phyloP scores from a whole-genome alignment of 805 yeast genomes.

The Ogataea methanolica region DNA sequence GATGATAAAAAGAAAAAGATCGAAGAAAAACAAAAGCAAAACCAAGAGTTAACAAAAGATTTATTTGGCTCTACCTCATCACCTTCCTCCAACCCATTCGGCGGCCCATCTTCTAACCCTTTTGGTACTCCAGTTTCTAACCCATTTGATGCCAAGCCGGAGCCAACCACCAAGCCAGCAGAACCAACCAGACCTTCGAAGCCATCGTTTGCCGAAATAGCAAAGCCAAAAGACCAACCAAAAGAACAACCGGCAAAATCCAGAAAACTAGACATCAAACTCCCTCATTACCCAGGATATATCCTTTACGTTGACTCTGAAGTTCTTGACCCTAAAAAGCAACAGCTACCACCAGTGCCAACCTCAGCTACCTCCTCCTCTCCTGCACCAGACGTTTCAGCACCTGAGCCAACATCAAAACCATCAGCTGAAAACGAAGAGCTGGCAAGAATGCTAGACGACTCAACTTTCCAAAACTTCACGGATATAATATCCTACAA shows the following conservation, averaged over 20 bases:
- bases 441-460: slow-evolving; percentile 57
- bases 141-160: slow-evolving; percentile 11
- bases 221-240: slow-evolving; percentile 22
- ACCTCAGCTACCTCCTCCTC: slow-evolving; percentile 24
- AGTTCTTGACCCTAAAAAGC: slow-evolving; percentile 45
- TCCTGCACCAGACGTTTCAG: slow-evolving; percentile 4
- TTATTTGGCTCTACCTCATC: slow-evolving; percentile 18
- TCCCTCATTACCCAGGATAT: slow-evolving; percentile 59
- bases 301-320: slow-evolving; percentile 73
- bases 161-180: not conserved
- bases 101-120: slow-evolving; percentile 11
- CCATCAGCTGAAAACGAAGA: slow-evolving; percentile 37
- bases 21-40: slow-evolving; percentile 38
- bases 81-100: slow-evolving; percentile 22
- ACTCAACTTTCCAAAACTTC: slow-evolving; percentile 75
- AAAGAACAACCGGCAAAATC: slow-evolving; percentile 2
- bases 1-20: slow-evolving; percentile 40
- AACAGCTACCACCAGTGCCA: slow-evolving; percentile 40
- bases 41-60: slow-evolving; percentile 32
- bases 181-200: slow-evolving; percentile 2
- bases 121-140: slow-evolving; percentile 13
- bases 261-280: slow-evolving; percentile 11
- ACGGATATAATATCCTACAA: slow-evolving; percentile 72
- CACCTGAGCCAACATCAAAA: not conserved
- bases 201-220: slow-evolving; percentile 17